A percentile compares a stretch with the other conserved stretches of the same genome.
Evolutionary conservation across 2,329 filamentous ascomycete species (phyloP).

Genomic region (Cytospora leucostoma): DNA sequence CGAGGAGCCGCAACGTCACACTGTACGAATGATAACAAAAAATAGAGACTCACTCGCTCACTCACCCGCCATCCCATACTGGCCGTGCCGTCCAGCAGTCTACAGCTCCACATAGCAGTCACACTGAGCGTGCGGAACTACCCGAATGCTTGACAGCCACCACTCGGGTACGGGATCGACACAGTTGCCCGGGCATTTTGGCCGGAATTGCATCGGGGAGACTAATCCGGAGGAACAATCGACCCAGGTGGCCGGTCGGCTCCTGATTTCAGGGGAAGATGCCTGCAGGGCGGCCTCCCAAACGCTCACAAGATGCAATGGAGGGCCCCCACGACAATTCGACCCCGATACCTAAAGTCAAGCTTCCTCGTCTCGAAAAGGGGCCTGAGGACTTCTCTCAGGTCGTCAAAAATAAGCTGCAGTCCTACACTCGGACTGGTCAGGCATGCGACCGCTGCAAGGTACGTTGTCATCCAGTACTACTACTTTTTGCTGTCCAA

Average conservation of each 20-base stretch:
- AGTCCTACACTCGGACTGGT: slow-evolving; percentile 65
- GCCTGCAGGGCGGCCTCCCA: slow-evolving; percentile 45
- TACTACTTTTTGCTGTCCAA: not conserved
- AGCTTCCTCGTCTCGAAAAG: slow-evolving; percentile 52
- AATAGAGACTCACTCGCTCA: not conserved
- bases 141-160: slow-evolving; percentile 9
- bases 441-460: slow-evolving; percentile 91
- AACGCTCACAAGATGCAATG: slow-evolving; percentile 46
- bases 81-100: not conserved
- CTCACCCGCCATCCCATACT: slow-evolving; percentile 10
- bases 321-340: slow-evolving; percentile 36
- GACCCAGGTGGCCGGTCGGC: not conserved
- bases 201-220: not conserved
- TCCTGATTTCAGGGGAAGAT: slow-evolving; percentile 30
- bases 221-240: not conserved
- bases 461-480: slow-evolving; percentile 47
- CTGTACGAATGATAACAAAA: not conserved
- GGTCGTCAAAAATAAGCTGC: slow-evolving; percentile 57
- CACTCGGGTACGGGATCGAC: not conserved
- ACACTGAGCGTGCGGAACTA: slow-evolving; percentile 8
- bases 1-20: slow-evolving; percentile 9
- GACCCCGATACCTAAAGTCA: slow-evolving; percentile 43
- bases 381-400: slow-evolving; percentile 54
- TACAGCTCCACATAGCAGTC: slow-evolving; percentile 1
- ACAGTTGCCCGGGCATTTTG: not conserved